Evolutionary conservation across 1,284 basidiomycete genomes (phyloP).

Genomic region (Trichosporon ovoides): DNA sequence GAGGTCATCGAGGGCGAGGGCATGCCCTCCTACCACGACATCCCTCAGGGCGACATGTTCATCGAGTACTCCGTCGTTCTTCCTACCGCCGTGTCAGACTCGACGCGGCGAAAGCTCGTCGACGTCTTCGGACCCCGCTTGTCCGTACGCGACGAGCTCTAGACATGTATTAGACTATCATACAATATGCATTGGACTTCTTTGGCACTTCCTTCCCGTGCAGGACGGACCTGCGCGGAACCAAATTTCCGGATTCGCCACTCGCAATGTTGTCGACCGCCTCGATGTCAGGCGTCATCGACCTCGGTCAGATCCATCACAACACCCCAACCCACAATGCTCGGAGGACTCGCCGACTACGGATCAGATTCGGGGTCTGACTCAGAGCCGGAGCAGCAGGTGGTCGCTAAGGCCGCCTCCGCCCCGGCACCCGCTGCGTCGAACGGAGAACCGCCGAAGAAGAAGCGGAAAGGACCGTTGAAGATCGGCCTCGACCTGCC

Average conservation of each 20-base stretch:
- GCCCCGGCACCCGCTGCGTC: constrained; percentile 11
- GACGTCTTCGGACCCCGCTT: background rate
- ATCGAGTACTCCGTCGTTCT: constrained; percentile 87
- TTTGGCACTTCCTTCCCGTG: too few relatives aligned
- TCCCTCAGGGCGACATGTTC: constrained; percentile 72
- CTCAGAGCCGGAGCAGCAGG: background rate
- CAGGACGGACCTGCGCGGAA: too few relatives aligned
- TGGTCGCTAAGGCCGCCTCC: background rate
- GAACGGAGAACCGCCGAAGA: constrained; percentile 13
- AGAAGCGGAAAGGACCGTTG: constrained; percentile 32
- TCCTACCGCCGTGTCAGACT: constrained; percentile 62
- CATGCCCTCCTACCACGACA: constrained; percentile 67
- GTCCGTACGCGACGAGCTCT: background rate
- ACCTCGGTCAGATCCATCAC: background rate
- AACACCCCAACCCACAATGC: constrained; percentile 30
- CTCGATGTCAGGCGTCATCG: background rate
- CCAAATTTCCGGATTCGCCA: background rate
- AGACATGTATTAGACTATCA: constrained; percentile 44
- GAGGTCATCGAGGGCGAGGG: constrained; percentile 80
- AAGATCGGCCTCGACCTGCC: constrained; percentile 2
- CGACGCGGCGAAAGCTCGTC: constrained; percentile 51
- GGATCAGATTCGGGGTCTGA: constrained; percentile 40
- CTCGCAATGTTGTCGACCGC: background rate
- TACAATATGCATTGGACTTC: background rate
- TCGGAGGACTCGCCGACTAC: constrained; percentile 41